Base-by-base conservation (phyloP, 306 rosid species). In the Hippophae rhamnoides region DNA sequence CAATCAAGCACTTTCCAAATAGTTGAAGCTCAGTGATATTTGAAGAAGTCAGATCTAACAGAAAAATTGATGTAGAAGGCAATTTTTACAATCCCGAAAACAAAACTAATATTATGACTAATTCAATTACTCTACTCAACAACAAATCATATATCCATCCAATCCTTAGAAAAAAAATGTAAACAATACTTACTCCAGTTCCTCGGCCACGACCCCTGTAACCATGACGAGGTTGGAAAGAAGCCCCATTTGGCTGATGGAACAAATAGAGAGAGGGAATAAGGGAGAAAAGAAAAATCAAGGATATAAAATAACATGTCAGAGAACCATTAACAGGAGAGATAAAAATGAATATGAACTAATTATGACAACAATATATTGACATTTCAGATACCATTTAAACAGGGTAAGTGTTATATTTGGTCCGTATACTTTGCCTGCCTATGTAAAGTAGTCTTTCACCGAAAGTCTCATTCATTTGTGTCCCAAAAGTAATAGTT, bases 141-240 rank as follows among this genome's bases (percentile, higher is more conserved):
- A 31, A 31, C 38, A 31, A 31, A 31, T 4, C 38, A 31, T 31
- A 31, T 2, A 31, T 31, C 38, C 38, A 31, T 31, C 0, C 3
- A 31, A 31, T 4, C 3, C 38, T 47, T 9, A 46, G 49, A 55
- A 7, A 10, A 52, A 61, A 48, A 53, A 57, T 52, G 3, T 60
- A 68, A 67, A 7, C 62, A 31, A 48, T 26, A 40, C 64, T 80
- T 86, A 90, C 97, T 90, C 79, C 90, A 70, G 43, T 40, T 69
- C 85, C 90, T 65, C 81, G 76, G 60, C 95, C 97, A 74, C 78
- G 90, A 47, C 94, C 95, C 69, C 94, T 61, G 58, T 84, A 82
- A 64, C 63, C 67, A 44, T 78, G 81, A 66, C 69, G 82, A 76
- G 58, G 66, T 58, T 78, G 94, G 57, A 27, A 70, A 67, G 80